Evolutionary conservation across 2,329 filamentous ascomycete genomes (phyloP).

Genomic region (Cytospora piceae): DNA sequence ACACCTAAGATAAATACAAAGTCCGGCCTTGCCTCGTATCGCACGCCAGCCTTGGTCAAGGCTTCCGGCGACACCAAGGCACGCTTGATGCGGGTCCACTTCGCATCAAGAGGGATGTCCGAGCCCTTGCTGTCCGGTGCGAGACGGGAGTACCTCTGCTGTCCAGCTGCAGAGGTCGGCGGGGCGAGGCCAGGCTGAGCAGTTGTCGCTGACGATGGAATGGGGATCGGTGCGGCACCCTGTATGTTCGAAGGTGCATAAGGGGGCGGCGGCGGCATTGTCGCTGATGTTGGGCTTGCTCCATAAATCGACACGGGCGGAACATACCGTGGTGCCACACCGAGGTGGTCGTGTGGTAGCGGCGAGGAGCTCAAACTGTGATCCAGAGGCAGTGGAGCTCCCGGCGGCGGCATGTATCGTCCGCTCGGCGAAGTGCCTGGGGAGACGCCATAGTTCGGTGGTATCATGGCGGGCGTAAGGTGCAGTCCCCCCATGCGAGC

Average conservation of each 20-base stretch:
- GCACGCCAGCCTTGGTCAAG: slow-evolving; percentile 56
- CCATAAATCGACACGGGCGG: slow-evolving; percentile 40
- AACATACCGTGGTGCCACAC: slow-evolving; percentile 46
- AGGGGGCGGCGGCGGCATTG: slow-evolving; percentile 38
- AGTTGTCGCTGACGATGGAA: slow-evolving; percentile 36
- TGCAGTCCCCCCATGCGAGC: slow-evolving; percentile 48
- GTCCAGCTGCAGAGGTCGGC: slow-evolving; percentile 28
- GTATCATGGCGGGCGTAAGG: slow-evolving; percentile 40
- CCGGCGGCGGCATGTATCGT: slow-evolving; percentile 42
- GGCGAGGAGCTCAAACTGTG: slow-evolving; percentile 43
- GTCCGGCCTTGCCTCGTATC: slow-evolving; percentile 63
- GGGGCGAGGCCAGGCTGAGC: slow-evolving; percentile 31
- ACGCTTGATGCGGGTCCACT: slow-evolving; percentile 63
- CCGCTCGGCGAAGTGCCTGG: slow-evolving; percentile 40
- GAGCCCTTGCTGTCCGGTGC: slow-evolving; percentile 61
- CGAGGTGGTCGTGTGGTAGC: slow-evolving; percentile 36
- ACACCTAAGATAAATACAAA: slow-evolving; percentile 65
- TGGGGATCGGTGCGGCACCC: slow-evolving; percentile 32
- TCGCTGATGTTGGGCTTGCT: slow-evolving; percentile 30
- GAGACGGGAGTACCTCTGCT: slow-evolving; percentile 44
- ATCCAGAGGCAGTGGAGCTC: slow-evolving; percentile 31
- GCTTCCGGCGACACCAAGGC: slow-evolving; percentile 62
- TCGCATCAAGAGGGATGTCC: slow-evolving; percentile 59
- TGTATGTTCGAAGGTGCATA: slow-evolving; percentile 37
- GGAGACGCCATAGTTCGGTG: slow-evolving; percentile 44